Base-by-base conservation (phyloP, 352 stramenopile genomes). In the Phytopythium sindhum region DNA sequence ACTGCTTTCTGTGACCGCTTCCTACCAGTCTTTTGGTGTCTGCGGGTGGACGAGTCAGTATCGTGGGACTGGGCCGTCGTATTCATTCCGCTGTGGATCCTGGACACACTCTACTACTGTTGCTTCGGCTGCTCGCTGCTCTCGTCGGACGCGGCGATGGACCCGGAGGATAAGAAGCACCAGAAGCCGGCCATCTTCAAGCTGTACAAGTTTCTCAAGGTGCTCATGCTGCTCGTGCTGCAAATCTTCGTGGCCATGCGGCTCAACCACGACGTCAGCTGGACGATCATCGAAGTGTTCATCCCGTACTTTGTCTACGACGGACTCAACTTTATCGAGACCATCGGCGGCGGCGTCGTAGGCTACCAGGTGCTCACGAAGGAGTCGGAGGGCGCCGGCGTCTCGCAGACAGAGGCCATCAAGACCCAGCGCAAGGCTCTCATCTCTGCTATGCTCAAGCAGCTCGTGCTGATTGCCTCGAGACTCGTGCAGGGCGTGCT, bases 231-330 rank as follows among this genome's bases (percentile, higher is more conserved):
- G 51, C 68, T 95, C 56, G 76, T 86, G 57, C 70, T 93, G 31
- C 86, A 95, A 66, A 72, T 95, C 73, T 92, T 95, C 60, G 58
- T 95, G 42, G 84, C 77, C 37, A 84, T 95, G 68, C 89, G 90
- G 56, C 78, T 95, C 50, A 91, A 95, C 63, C 62, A 72, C 64
- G 79, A 91, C 62, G 57, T 95, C 26, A 60, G 42, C 31, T 92
- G 84, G 84, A 80, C 70, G 26, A 66, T 91, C 48, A 63, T 70
- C 14, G 73, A 91, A 52, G 78, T 90, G 21, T 64, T 95, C 51
- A 77, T 90, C 28, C 86, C 86, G 56, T 95, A 93, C 66, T 95
- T 88, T 60, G 77, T 92, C 6, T 90, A 88, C 60, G 86, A 95
- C 57, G 72, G 67, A 4, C 71, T 93, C n/a, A 87, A 75, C 61